Evolutionary conservation across 108 stramenopile species (phyloP), one percentile per base, ranked within the genome.

Genomic region (Cyclotella cryptica): DNA sequence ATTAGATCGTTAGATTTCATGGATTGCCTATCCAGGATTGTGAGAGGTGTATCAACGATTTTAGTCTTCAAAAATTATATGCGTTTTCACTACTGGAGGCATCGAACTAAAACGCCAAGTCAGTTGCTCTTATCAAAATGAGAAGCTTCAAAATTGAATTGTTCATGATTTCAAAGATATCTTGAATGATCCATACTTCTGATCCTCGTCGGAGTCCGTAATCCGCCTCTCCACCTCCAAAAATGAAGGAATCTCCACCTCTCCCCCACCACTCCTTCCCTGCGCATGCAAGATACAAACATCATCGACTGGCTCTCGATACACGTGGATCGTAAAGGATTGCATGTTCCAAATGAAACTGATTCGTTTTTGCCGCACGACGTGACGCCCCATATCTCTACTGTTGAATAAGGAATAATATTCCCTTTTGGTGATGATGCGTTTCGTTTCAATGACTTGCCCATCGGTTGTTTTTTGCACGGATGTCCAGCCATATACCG

Each of bases 261-360:
- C 66, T 41, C 72, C 82, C 47, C 68, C 75, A 10, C 75, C 75
- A 24, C 58, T 43, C 30, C 76, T 59, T 12, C 59, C 74, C 69
- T 96, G 94, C 10, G 90, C 90, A 83, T 96, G 94, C 46, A 96
- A 78, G 67, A 96, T 92, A 59, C 88, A 89, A 13, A 93, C 26
- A 58, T 87, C 90, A 42, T 49, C 26, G 2, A 84, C 78, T 27
- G 93, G 92, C 58, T 83, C 72, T 69, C 87, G 35, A 74, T 90
- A 93, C 35, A 88, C 70, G 74, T 93, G 92, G 40, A 96, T 78
- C 14, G 73, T 88, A 70, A 93, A 93, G 52, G 78, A 85, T 71
- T 93, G 90, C 22, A 81, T 79, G 22, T 92, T 88, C 81, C 88
- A 94, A 28, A 96, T 62, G 66, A 96, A 96, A 60, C 84, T 82